phyloP scores from a whole-genome alignment of 441 rosid species.

The Corymbia calophylla region DNA sequence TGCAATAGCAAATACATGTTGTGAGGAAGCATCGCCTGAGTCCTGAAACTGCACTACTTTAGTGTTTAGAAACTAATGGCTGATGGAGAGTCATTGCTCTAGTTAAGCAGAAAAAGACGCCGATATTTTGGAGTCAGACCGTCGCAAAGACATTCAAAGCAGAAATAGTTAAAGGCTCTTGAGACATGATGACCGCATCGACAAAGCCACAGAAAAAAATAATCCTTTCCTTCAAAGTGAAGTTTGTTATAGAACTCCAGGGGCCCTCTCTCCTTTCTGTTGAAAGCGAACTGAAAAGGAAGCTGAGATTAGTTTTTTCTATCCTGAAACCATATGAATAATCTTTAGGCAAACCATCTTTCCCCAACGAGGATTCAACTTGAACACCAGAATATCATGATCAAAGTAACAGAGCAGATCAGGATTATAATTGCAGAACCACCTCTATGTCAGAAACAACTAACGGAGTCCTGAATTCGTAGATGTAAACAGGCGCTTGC shows the following conservation, averaged over 20 bases:
- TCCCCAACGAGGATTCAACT: neutral
- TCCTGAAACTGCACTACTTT: neutral
- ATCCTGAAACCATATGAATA: neutral
- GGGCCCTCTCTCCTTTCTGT: neutral
- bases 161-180: neutral
- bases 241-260: neutral
- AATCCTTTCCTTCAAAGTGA: neutral
- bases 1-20: neutral
- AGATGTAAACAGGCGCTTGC: neutral
- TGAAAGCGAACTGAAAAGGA: neutral
- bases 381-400: slow-evolving; percentile 11
- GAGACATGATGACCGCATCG: neutral
- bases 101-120: neutral
- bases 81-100: neutral
- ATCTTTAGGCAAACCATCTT: neutral
- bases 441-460: slow-evolving; percentile 16
- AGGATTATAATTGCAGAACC: slow-evolving; percentile 7
- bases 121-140: neutral
- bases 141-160: neutral
- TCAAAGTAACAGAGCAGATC: slow-evolving; percentile 15
- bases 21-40: neutral
- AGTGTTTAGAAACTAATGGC: neutral
- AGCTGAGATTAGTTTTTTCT: neutral
- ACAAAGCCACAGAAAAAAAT: neutral
- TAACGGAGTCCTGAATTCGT: neutral